Evolutionary conservation across 176 grass and related monocot genomes (phyloP), one percentile per base, ranked within the genome.

Genomic region (Avena atlantica): DNA sequence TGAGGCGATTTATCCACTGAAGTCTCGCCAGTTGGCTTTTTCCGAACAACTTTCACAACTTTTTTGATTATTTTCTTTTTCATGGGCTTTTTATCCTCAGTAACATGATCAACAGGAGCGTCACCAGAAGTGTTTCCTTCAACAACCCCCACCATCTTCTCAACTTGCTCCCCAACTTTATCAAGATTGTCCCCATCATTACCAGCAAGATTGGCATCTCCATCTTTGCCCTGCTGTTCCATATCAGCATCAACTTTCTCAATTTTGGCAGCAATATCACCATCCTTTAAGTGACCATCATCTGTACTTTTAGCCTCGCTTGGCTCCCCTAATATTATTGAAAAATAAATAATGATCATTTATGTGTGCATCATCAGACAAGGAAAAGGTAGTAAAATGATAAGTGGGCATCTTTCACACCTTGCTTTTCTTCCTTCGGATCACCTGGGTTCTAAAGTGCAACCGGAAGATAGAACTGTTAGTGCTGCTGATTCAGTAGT

Each of bases 31-130:
- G 66, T 78, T 87, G 70, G 53, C 76, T 91, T 93, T 80, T 95
- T 93, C 64, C 75, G 63, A 86, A 87, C 79, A 50, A 89, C 68
- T 94, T 96, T 97, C 85, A 99, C 84, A 61, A 99, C 78, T 83
- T 95, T 95, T 87, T 96, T 99, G 36, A 99, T 84, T 58, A 96
- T 86, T 86, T 97, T 99, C 94, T 93, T 99, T 86, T 95, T 99
- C 6, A 34, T 86, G 25, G 89, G 61, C 51, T 97, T 99, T 85
- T 97, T 90, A 76, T 84, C 71, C 51, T 85, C 83, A 70, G 51
- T 44, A 0, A n/a, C 83, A 55, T 58, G 63, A 4, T 92, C 96
- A 84, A 83, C 40, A 81, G 89, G 62, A 34, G 73, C n/a, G 2
- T 85, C 89, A 71, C 44, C 89, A 10, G 58, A 31, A 76, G 52